Conservation (phyloP, 805 yeast genomes). For the Pichia cephalocereana region DNA sequence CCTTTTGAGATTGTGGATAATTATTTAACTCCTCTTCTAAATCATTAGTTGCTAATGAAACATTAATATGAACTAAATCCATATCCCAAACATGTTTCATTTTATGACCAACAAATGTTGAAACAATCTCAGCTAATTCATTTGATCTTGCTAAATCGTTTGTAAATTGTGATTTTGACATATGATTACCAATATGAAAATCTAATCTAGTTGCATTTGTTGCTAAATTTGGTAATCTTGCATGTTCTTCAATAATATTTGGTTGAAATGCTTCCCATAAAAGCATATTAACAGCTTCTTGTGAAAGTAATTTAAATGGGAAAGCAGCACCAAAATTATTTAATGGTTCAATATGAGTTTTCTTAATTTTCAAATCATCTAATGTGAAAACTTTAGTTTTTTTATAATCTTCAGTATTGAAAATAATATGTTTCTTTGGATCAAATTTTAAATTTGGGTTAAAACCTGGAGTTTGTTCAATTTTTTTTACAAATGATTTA, state of each 20-base stretch:
- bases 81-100: conserved; percentile 38
- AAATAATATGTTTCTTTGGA: conserved; percentile 29
- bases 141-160: conserved; percentile 45
- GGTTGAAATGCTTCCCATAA: conserved; percentile 41
- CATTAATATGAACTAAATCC: conserved; percentile 45
- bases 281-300: conserved; percentile 49
- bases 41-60: conserved; percentile 29
- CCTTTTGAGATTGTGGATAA: conserved; percentile 11
- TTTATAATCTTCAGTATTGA: conserved; percentile 29
- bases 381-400: conserved; percentile 30
- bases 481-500: conserved; percentile 9
- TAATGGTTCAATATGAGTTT: conserved; percentile 28
- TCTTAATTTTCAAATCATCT: conserved; percentile 29
- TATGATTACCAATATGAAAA: conserved; percentile 42
- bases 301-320: conserved; percentile 50
- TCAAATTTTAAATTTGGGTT: conserved; percentile 27
- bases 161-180: conserved; percentile 35
- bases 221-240: conserved; percentile 30
- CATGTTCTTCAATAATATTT: conserved; percentile 33
- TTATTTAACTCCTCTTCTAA: conserved; percentile 9
- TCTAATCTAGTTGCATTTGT: conserved; percentile 29
- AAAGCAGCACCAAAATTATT: conserved; percentile 37
- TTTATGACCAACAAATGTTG: conserved; percentile 41
- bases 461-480: conserved; percentile 17
- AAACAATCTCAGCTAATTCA: conserved; percentile 37